These are phyloP conservation scores for Amanita brunnescens DNA, from an alignment of 768 basidiomycete species.

Conservation along the genomic window DNA sequence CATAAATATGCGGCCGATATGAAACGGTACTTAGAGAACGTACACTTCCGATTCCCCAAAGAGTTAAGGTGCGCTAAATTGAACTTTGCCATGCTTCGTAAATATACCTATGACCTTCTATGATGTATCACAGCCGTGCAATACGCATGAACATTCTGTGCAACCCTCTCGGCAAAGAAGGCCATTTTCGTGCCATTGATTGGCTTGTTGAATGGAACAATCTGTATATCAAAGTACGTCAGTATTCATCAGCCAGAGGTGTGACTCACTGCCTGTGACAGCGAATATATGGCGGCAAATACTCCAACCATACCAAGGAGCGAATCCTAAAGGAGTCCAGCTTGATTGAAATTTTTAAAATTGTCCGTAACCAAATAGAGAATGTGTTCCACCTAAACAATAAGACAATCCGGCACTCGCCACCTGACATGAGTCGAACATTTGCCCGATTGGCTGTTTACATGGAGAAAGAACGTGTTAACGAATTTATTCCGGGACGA, in stretches of 20 bases:
- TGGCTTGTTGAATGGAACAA: slow-evolving; percentile 5
- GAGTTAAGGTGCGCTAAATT: slow-evolving; percentile 3
- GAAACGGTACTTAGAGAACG: slow-evolving; percentile 7
- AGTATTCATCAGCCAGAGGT: neutral
- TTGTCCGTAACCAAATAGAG: neutral
- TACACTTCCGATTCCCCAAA: slow-evolving; percentile 11
- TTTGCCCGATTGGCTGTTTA: neutral
- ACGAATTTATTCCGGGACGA: neutral
- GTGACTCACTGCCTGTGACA: neutral
- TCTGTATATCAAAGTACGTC: slow-evolving; percentile 2
- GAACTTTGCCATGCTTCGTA: too few species aligned
- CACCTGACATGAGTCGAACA: neutral
- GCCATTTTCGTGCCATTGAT: neutral
- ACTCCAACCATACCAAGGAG: neutral
- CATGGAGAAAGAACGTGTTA: neutral
- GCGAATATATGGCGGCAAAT: neutral
- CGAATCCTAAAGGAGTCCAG: neutral
- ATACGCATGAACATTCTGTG: slow-evolving; percentile 2
- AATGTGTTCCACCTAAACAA: neutral
- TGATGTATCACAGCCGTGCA: neutral
- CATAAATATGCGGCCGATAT: slow-evolving; percentile 13
- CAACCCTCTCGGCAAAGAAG: slow-evolving; percentile 2
- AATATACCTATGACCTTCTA: too few species aligned
- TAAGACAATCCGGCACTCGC: neutral
- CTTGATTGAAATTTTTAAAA: neutral